A percentile compares a stretch with the other conserved stretches of the same genome.
These are phyloP conservation scores for Perkinsus marinus DNA, from an alignment of 169 alveolate species.

Conservation along the genomic window DNA sequence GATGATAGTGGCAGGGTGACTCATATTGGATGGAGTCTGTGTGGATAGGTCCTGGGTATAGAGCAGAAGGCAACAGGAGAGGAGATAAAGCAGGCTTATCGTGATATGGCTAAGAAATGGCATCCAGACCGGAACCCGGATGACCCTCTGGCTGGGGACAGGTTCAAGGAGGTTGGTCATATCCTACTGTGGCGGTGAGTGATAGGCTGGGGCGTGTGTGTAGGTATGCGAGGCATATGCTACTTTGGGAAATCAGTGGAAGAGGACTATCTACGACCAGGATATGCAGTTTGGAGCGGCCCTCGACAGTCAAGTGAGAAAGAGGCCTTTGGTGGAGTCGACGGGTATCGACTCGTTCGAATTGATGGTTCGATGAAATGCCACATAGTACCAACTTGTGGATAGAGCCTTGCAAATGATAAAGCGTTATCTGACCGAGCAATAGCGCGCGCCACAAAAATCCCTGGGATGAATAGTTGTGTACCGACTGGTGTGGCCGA, in stretches of 20 bases:
- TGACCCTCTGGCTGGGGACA: conserved; percentile 30
- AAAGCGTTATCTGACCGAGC: too few species aligned
- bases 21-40: not conserved
- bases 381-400: too few species aligned
- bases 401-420: too few species aligned
- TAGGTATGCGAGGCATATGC: not conserved
- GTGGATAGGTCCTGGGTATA: conserved; percentile 8
- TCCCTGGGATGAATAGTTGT: too few species aligned
- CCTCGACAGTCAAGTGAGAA: not conserved
- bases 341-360: too few species aligned
- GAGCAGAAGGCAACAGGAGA: conserved; percentile 23
- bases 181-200: not conserved
- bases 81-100: conserved; percentile 60
- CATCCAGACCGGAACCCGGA: conserved; percentile 79
- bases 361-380: too few species aligned
- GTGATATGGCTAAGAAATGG: conserved; percentile 45
- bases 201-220: not conserved
- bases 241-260: not conserved
- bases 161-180: conserved; percentile 50
- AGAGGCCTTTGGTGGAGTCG: too few species aligned
- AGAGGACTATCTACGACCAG: not conserved
- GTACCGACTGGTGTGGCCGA: not conserved
- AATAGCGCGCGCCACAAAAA: too few species aligned
- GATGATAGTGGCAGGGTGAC: not conserved
- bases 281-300: not conserved